These are phyloP conservation scores for Cenchrus fungigraminus DNA, from an alignment of 176 grass and related monocot genomes.

Conservation along the genomic window DNA sequence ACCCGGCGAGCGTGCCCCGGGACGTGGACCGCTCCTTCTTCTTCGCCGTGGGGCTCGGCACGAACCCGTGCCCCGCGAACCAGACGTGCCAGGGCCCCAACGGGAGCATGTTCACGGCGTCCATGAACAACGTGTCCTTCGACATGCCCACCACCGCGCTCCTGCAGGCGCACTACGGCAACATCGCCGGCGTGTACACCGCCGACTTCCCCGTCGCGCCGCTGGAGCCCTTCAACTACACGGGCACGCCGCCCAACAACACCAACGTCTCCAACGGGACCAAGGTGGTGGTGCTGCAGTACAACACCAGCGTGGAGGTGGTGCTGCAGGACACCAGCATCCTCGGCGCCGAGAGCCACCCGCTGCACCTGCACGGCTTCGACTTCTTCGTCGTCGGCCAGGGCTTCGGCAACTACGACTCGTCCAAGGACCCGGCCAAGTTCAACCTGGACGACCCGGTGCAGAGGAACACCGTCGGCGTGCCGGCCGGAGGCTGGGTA, in stretches of 20 bases:
- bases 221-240: slow-evolving; percentile 72
- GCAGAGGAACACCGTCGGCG: slow-evolving; percentile 71
- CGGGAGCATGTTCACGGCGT: slow-evolving; percentile 59
- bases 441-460: slow-evolving; percentile 74
- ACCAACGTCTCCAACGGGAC: slow-evolving; percentile 68
- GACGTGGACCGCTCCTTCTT: slow-evolving; percentile 64
- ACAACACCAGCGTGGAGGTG: slow-evolving; percentile 76
- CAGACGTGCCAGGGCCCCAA: slow-evolving; percentile 77
- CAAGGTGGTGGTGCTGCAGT: slow-evolving; percentile 61
- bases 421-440: slow-evolving; percentile 25
- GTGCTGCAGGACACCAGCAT: slow-evolving; percentile 82
- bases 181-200: slow-evolving; percentile 54
- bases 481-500: slow-evolving; percentile 70
- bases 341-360: slow-evolving; percentile 70
- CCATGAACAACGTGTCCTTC: slow-evolving; percentile 79
- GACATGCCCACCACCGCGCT: slow-evolving; percentile 62
- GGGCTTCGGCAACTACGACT: slow-evolving; percentile 68
- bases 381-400: slow-evolving; percentile 73
- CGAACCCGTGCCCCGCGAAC: slow-evolving; percentile 62
- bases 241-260: slow-evolving; percentile 83
- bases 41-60: slow-evolving; percentile 81
- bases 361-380: slow-evolving; percentile 73
- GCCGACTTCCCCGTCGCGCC: slow-evolving; percentile 60
- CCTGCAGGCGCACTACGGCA: slow-evolving; percentile 62
- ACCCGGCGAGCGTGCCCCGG: slow-evolving; percentile 56